Evolutionary conservation across 495 filamentous ascomycete species (phyloP).

Genomic region (Neurospora sp.): DNA sequence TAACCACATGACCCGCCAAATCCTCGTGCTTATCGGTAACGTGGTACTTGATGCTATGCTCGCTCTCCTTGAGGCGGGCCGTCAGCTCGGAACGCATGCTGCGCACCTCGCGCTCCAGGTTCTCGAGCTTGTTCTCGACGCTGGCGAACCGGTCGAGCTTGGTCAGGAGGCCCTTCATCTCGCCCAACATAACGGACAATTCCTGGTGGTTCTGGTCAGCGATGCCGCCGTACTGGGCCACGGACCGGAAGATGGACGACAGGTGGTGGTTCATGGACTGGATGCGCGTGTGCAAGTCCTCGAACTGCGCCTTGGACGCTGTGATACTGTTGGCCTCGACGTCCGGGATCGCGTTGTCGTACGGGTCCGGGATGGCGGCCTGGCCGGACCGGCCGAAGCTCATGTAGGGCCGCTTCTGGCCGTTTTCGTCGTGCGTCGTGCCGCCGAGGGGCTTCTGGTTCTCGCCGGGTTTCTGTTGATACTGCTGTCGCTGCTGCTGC

Average conservation of each 20-base stretch:
- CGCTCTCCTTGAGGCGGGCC: conserved; percentile 53
- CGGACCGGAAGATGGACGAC: conserved; percentile 54
- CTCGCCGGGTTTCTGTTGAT: conserved; percentile 10
- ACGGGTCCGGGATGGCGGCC: conserved; percentile 23
- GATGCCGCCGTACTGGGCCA: conserved; percentile 39
- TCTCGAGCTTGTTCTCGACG: conserved; percentile 41
- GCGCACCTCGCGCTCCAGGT: conserved; percentile 59
- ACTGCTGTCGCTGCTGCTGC: conserved; percentile 17
- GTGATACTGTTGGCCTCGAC: conserved; percentile 36
- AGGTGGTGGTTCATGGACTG: conserved; percentile 66
- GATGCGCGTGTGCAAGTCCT: conserved; percentile 70
- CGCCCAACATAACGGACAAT: conserved; percentile 25
- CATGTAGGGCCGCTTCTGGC: conserved; percentile 4
- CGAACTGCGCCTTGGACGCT: conserved; percentile 56
- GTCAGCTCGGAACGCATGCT: conserved; percentile 35
- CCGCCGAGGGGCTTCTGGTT: neutral
- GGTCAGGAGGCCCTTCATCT: conserved; percentile 27
- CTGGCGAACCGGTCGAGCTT: conserved; percentile 30
- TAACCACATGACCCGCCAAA: conserved; percentile 48
- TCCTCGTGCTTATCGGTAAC: conserved; percentile 62
- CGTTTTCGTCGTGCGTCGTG: neutral
- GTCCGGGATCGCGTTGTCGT: conserved; percentile 36
- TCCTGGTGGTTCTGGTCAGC: conserved; percentile 54
- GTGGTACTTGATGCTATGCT: conserved; percentile 60
- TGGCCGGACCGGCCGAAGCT: conserved; percentile 15